Conservation (phyloP, 2,329 filamentous ascomycete species). For the Colletotrichum costaricense region DNA sequence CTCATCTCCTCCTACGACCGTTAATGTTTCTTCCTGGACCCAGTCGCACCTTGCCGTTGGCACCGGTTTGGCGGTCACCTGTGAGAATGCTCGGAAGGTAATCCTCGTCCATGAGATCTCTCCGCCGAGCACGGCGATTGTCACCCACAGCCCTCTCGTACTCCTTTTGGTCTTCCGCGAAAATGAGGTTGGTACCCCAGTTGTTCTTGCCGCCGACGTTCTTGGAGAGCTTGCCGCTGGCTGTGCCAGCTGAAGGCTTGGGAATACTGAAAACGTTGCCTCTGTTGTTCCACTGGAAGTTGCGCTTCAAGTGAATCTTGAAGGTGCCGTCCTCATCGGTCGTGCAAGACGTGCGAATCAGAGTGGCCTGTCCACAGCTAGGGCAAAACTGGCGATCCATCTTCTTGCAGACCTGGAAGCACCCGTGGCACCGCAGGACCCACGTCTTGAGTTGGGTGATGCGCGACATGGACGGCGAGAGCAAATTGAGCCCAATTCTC, state of each 20-base stretch:
- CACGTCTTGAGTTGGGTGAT: slow-evolving; percentile 89
- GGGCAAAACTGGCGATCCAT: slow-evolving; percentile 94
- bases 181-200: slow-evolving; percentile 86
- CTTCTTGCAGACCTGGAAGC: slow-evolving; percentile 86
- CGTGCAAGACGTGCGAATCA: slow-evolving; percentile 87
- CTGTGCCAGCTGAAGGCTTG: slow-evolving; percentile 84
- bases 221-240: slow-evolving; percentile 79
- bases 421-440: slow-evolving; percentile 92
- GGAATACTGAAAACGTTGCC: slow-evolving; percentile 94
- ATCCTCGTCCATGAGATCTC: slow-evolving; percentile 94
- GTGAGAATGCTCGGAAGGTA: slow-evolving; percentile 88
- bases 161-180: slow-evolving; percentile 97
- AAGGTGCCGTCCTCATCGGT: slow-evolving; percentile 86
- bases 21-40: slow-evolving; percentile 91
- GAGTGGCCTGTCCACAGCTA: slow-evolving; percentile 86
- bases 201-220: slow-evolving; percentile 80
- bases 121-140: slow-evolving; percentile 75
- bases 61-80: slow-evolving; percentile 71
- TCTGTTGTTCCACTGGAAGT: slow-evolving; percentile 95
- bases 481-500: slow-evolving; percentile 91
- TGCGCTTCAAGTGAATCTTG: slow-evolving; percentile 87
- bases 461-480: slow-evolving; percentile 81
- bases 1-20: slow-evolving; percentile 34
- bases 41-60: slow-evolving; percentile 77
- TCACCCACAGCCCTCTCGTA: slow-evolving; percentile 74